Evolutionary conservation across 768 basidiomycete genomes (phyloP), one percentile per base, ranked within the genome.

Genomic region (Pulveroboletus ravenelii): DNA sequence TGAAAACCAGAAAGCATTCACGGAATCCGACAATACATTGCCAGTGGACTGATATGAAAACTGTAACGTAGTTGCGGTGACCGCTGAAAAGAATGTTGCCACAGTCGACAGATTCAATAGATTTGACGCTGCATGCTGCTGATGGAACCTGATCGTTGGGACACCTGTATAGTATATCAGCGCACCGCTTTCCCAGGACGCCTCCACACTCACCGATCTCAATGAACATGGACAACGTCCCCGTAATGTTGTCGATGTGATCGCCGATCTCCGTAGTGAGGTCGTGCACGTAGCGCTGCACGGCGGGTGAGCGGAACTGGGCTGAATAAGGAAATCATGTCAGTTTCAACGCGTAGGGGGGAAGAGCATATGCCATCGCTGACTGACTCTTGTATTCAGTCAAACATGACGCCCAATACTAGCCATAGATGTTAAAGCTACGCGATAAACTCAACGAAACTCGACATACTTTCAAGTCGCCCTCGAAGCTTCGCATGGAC

Each of bases 321-420:
- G 64, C 79, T 79, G 40, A 31, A 47, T 12, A 38, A 25, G 17
- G 53, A 42, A 31, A 27, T 44, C 35, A 31, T 34, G 53, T 53
- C 45, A 62, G 43, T 44, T 47, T 51, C 45, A 13, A 46, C 34
- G 36, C 30, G 18, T 10, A 25, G 4, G 17, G 39, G 27, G 27
- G 32, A 14, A 43, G 31, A 46, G 18, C 14, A 30, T 30, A 35
- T 48, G 27, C n/a, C 5, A 48, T 37, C 41, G 50, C 50, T 59
- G 39, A 74, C 50, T 59, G 39, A 74, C 78, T 71, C 65, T 75
- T 71, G 55, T 79, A 79, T 31, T 72, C 71, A 37, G 65, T 60
- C 48, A 79, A 59, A 57, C 78, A 79, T 6, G 76, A 79, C 15
- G 76, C 72, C 78, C 78, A 80, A 55, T 80, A 80, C 77, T 78